Base-by-base conservation (phyloP, 768 basidiomycete species). In the Tulasnella sp. region DNA sequence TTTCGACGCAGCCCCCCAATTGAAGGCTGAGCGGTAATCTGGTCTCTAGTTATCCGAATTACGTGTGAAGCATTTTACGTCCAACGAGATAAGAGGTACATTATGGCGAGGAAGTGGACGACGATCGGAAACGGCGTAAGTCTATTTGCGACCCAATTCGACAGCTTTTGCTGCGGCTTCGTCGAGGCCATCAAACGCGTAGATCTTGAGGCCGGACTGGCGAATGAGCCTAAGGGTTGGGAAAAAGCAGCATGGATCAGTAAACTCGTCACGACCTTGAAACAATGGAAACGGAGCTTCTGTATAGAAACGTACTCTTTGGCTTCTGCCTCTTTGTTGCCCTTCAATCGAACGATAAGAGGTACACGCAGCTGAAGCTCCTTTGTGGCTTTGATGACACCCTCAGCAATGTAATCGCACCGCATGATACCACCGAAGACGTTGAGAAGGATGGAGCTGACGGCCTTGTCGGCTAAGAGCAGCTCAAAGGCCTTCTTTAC, bases 401-500 rank as follows among this genome's bases (percentile, higher is more conserved):
- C 98, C 86, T 97, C 96, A 3, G 96, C 96, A 83, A 97, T 96
- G 85, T 97, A 97, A 85, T 99, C 98, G 84, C 98, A 99, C 84
- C 98, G 92, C 98, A 99, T 99, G 88, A 98, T 99, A 85, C 93
- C 96, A 83, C 96, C 95, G 84, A 97, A 96, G 85, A 96, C 96
- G 88, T 99, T 99, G 88, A 99, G 98, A 86, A 99, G 98, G 84
- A 99, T 99, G 80, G 94, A 94, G 90, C 97, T 97, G 84, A 99
- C 97, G 85, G 95, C 94, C 82, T 93, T 92, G 85, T 99, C 96
- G 72, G 91, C 87, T 34, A 97, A 89, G 34, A 99, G 90, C 83
- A 99, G 94, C 87, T 98, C 96, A 84, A 99, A 99, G 3, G 98
- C 98, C 87, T 97, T 99, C 90, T 99, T 99, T 83, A 99, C 98